Evolutionary conservation across 768 basidiomycete species (phyloP).

Genomic region (Boletus reticulatus): DNA sequence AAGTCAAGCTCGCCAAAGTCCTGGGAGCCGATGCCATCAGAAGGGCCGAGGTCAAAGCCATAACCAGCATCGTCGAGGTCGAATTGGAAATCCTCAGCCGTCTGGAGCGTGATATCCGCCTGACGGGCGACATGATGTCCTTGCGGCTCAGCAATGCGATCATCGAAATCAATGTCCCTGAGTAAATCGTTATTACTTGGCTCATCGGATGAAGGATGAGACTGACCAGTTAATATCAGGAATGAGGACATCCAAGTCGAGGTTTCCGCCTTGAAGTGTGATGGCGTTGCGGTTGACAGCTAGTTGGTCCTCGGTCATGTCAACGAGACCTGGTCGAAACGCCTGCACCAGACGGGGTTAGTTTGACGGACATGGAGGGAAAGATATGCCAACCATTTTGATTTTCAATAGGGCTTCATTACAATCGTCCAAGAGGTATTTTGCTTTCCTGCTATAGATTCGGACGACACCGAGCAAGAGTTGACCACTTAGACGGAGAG

Average conservation of each 20-base stretch:
- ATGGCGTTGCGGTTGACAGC: constrained; percentile 85
- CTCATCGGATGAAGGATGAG: not conserved
- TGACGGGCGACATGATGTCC: constrained; percentile 82
- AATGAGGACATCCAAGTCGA: constrained; percentile 78
- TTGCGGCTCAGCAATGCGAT: constrained; percentile 55
- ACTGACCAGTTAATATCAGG: constrained; percentile 79
- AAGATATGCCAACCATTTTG: constrained; percentile 65
- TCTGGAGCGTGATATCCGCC: constrained; percentile 86
- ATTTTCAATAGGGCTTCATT: constrained; percentile 95
- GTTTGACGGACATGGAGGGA: not conserved
- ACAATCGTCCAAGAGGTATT: constrained; percentile 96
- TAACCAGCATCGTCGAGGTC: constrained; percentile 56
- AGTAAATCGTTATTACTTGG: constrained; percentile 8
- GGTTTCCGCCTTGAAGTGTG: constrained; percentile 72
- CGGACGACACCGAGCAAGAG: constrained; percentile 94
- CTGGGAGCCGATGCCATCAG: constrained; percentile 83
- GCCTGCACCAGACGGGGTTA: constrained; percentile 48
- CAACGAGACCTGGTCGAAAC: constrained; percentile 92
- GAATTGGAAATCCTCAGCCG: constrained; percentile 68
- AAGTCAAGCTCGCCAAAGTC: constrained; percentile 73
- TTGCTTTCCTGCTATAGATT: constrained; percentile 97
- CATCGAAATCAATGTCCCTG: constrained; percentile 82
- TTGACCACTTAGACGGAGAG: constrained; percentile 94
- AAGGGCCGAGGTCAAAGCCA: constrained; percentile 77
- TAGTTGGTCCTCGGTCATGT: constrained; percentile 94